Evolutionary conservation across 208 protist species (phyloP).

Genomic region (Phytomonas sp.): DNA sequence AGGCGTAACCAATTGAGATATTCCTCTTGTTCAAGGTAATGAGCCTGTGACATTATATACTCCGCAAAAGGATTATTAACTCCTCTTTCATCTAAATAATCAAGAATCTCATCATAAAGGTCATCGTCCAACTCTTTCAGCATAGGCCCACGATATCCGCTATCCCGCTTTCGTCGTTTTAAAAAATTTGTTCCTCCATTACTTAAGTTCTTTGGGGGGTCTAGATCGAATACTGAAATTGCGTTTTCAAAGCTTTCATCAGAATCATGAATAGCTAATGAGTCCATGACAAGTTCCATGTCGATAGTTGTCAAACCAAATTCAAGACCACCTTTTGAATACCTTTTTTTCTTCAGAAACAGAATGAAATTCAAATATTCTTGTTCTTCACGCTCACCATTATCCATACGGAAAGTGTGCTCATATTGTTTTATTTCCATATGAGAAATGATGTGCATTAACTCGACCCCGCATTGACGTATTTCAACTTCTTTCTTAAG

Average conservation of each 20-base stretch:
- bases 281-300: constrained; percentile 82
- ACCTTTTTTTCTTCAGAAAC: constrained; percentile 59
- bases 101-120: constrained; percentile 77
- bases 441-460: constrained; percentile 52
- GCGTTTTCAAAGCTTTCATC: constrained; percentile 45
- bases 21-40: constrained; percentile 77
- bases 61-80: constrained; percentile 84
- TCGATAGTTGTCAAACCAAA: constrained; percentile 83
- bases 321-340: constrained; percentile 48
- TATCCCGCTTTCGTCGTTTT: constrained; percentile 21
- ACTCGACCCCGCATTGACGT: constrained; percentile 49
- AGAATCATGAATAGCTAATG: constrained; percentile 55
- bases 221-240: constrained; percentile 19
- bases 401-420: constrained; percentile 80
- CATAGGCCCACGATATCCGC: constrained; percentile 66
- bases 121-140: constrained; percentile 82
- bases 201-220: not conserved
- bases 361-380: constrained; percentile 79
- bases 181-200: constrained; percentile 4
- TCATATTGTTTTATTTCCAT: constrained; percentile 78
- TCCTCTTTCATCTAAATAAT: constrained; percentile 82
- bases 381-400: constrained; percentile 76
- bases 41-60: constrained; percentile 74
- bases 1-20: constrained; percentile 75
- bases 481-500: constrained; percentile 59